These are phyloP conservation scores for Carnegiea gigantea DNA, from an alignment of 179 eudicot genomes.

Conservation along the genomic window DNA sequence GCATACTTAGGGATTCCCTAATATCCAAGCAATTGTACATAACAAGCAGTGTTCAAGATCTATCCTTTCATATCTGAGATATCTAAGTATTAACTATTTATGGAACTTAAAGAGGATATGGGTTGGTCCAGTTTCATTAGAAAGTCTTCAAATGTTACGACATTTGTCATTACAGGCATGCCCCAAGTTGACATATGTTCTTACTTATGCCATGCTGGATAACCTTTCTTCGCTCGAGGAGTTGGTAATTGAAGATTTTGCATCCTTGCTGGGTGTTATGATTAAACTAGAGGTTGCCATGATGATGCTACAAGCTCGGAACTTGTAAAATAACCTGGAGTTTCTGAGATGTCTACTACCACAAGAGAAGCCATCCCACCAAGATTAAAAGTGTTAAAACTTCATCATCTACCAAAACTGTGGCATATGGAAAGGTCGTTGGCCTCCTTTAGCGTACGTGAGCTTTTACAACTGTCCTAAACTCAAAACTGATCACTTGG, in stretches of 20 bases:
- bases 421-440: neutral
- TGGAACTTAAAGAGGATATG: constrained; percentile 9
- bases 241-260: neutral
- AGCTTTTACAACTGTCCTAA: constrained; percentile 1
- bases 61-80: constrained; percentile 3
- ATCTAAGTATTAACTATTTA: constrained; percentile 1
- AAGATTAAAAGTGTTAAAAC: constrained; percentile 7
- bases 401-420: constrained; percentile 6
- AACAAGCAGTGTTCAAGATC: neutral
- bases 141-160: neutral
- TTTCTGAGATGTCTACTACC: too few species aligned
- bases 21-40: neutral
- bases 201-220: neutral
- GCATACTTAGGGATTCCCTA: constrained; percentile 8
- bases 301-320: neutral
- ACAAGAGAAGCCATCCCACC: too few species aligned
- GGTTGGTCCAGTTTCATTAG: neutral
- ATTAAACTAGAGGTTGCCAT: neutral
- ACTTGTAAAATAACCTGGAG: too few species aligned
- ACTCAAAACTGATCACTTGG: neutral
- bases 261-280: neutral
- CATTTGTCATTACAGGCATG: neutral
- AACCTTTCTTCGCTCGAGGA: neutral
- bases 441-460: neutral
- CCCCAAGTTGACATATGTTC: constrained; percentile 9